phyloP scores from a whole-genome alignment of 2,329 filamentous ascomycete species.

The Amphichorda felina region DNA sequence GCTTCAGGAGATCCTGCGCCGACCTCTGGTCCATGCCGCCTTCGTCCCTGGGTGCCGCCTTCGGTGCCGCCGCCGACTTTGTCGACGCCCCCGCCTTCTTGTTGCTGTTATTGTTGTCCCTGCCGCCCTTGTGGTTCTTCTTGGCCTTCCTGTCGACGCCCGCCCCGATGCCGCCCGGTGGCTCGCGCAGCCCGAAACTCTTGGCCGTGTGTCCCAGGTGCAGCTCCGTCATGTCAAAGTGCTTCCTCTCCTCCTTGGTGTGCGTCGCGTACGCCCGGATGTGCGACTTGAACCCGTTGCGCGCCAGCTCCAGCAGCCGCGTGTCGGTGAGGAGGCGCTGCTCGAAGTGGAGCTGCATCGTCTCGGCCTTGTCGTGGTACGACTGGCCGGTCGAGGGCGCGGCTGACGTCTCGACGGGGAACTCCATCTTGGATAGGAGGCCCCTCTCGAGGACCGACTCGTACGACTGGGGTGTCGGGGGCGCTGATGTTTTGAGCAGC shows the following conservation, averaged over 20 bases:
- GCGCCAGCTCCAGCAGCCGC: constrained; percentile 65
- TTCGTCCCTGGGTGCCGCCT: constrained; percentile 17
- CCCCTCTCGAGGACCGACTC: constrained; percentile 52
- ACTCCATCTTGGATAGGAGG: constrained; percentile 46
- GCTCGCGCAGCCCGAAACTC: constrained; percentile 80
- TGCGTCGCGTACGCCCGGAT: constrained; percentile 94
- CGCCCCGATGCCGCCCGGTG: constrained; percentile 68
- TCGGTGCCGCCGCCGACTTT: constrained; percentile 2
- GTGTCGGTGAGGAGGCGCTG: constrained; percentile 48
- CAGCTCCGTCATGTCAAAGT: constrained; percentile 84
- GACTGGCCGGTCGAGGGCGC: constrained; percentile 27
- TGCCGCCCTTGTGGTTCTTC: constrained; percentile 21
- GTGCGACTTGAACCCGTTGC: constrained; percentile 82
- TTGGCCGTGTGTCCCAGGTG: constrained; percentile 92
- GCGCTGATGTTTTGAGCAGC: constrained; percentile 44
- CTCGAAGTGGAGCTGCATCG: constrained; percentile 47
- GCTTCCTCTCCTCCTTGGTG: constrained; percentile 68
- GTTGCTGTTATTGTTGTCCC: constrained; percentile 7
- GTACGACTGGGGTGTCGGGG: constrained; percentile 37
- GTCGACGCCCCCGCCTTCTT: no score
- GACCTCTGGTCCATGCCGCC: constrained; percentile 26
- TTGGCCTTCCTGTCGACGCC: constrained; percentile 35
- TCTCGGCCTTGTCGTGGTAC: constrained; percentile 40
- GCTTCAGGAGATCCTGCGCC: constrained; percentile 35
- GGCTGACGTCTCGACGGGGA: constrained; percentile 59